A percentile compares a stretch with the other conserved stretches of the same genome.
Evolutionary conservation across 2,329 filamentous ascomycete species (phyloP).

Genomic region (Microdochium paspali): DNA sequence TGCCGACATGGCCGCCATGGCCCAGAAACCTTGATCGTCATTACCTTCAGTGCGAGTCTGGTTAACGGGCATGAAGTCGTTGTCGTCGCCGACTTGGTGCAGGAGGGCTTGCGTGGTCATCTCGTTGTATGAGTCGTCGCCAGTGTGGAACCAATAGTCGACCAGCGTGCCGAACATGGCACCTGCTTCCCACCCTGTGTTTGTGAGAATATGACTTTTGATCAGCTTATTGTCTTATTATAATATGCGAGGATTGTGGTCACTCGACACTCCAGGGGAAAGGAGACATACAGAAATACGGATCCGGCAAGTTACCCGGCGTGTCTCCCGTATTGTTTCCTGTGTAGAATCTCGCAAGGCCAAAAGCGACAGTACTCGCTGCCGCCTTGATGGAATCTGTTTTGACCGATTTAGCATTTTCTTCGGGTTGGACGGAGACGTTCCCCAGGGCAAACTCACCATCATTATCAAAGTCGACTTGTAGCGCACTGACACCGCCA

Average conservation of each 20-base stretch:
- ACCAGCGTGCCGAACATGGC: slow-evolving; percentile 62
- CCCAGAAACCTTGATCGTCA: slow-evolving; percentile 79
- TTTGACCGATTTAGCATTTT: slow-evolving; percentile 2
- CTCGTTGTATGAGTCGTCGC: slow-evolving; percentile 54
- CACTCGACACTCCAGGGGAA: too few relatives aligned
- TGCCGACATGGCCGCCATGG: slow-evolving; percentile 69
- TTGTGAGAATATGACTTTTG: slow-evolving; percentile 40
- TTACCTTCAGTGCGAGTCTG: slow-evolving; percentile 55
- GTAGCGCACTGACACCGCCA: slow-evolving; percentile 15
- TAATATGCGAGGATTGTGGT: too few relatives aligned
- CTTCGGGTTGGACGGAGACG: neutral
- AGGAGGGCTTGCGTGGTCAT: slow-evolving; percentile 48
- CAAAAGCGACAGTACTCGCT: slow-evolving; percentile 20
- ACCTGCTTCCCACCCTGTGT: slow-evolving; percentile 61
- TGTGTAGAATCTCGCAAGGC: slow-evolving; percentile 22
- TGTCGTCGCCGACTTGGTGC: slow-evolving; percentile 49
- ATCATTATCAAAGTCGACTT: slow-evolving; percentile 21
- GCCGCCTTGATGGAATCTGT: slow-evolving; percentile 38
- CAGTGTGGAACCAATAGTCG: slow-evolving; percentile 65
- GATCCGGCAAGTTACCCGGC: slow-evolving; percentile 47
- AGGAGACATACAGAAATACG: slow-evolving; percentile 52
- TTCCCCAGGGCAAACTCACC: slow-evolving; percentile 11
- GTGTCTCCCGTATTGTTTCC: slow-evolving; percentile 50
- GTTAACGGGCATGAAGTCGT: slow-evolving; percentile 59
- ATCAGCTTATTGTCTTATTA: slow-evolving; percentile 32